Evolutionary conservation across 495 filamentous ascomycete species (phyloP), one percentile per base, ranked within the genome.

Genomic region (Staphylotrichum longicolle): DNA sequence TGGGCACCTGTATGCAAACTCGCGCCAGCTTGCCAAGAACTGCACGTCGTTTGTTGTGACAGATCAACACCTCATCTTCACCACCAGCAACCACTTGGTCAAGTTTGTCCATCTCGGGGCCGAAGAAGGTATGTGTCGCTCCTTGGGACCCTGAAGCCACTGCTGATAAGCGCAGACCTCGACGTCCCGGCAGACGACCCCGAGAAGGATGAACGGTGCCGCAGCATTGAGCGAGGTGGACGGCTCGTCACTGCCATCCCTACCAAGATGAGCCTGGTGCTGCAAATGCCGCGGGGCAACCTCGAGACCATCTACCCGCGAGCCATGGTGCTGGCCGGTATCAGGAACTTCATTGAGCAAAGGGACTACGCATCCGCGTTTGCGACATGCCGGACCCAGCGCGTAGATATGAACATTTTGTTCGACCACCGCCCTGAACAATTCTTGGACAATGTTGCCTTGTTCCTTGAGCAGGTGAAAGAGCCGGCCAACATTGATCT

Each of bases 321-420:
- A 52, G 94, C 94, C 6, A 85, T 98, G 68, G 93, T 98, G 3
- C 75, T 98, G 61, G 90, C 91, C 1, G 91, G 93, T 20, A 90
- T 97, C 46, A 83, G 94, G 47, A 81, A 84, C 41, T 86, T 87
- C 45, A 89, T 98, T 55, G 88, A 89, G 61, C 76, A 80, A 20
- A 90, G 88, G 70, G 81, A 94, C 49, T 98, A 97, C 66, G 86
- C 80, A 49, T 84, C 81, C 57, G 94, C 94, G 2, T 98, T 96
- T 70, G 75, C 90, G 33, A 85, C 88, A 44, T 98, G 94, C 70
- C 85, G 94, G 39, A 91, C 86, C 54, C 95, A 97, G 70, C 85
- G 94, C 63, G 94, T 98, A 4, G 94, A 98, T 69, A 91, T 97
- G 87, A 98, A 98, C 69, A 93, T 98, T 57, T 78, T 98, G n/a